Conservation (phyloP, 345 rosid species). For the Hirschfeldia incana region DNA sequence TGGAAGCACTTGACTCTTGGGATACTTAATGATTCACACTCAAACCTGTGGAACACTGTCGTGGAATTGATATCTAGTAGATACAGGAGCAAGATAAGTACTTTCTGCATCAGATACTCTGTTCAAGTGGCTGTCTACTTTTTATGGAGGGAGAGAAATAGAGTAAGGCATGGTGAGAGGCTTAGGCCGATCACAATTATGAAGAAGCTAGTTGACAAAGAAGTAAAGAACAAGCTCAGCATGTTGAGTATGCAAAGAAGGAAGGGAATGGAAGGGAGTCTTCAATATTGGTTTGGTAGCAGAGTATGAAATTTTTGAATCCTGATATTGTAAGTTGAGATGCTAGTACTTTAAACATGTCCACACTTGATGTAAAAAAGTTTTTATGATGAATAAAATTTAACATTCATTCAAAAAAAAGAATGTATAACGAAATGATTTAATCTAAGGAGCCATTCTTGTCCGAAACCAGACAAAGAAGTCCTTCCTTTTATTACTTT, state of each 20-base stretch:
- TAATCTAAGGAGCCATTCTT: too few species aligned
- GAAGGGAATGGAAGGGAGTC: not conserved
- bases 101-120: not conserved
- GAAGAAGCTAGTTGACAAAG: not conserved
- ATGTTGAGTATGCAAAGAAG: not conserved
- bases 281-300: not conserved
- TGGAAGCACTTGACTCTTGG: too few species aligned
- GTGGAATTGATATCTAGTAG: not conserved
- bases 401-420: too few species aligned
- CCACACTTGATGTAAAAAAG: too few species aligned
- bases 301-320: not conserved
- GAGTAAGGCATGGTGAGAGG: not conserved
- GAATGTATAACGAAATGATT: too few species aligned
- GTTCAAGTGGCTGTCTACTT: not conserved
- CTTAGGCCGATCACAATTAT: not conserved
- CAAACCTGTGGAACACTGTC: not conserved
- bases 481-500: too few species aligned
- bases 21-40: too few species aligned
- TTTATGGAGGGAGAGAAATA: not conserved
- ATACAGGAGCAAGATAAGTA: not conserved
- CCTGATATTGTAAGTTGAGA: too few species aligned
- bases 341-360: too few species aligned
- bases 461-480: too few species aligned
- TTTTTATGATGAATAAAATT: too few species aligned
- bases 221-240: not conserved